These are phyloP conservation scores for Murraya paniculata DNA, from an alignment of 345 rosid genomes.

Conservation along the genomic window DNA sequence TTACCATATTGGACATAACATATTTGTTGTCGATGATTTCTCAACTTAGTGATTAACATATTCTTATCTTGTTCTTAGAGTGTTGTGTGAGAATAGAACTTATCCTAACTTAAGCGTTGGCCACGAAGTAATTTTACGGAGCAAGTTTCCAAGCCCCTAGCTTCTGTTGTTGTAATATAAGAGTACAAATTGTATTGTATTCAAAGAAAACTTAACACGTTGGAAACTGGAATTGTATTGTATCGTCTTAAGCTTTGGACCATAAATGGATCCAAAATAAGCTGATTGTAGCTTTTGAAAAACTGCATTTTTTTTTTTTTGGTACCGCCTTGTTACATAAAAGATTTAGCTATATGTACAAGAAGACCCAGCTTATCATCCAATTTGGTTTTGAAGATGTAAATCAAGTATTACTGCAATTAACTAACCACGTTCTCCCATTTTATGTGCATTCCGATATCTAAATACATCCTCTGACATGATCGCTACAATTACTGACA, in stretches of 20 bases:
- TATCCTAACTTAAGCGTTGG: too few relatives aligned
- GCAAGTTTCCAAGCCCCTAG: too few relatives aligned
- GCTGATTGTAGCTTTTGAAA: not conserved
- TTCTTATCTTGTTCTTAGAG: too few relatives aligned
- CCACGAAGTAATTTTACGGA: too few relatives aligned
- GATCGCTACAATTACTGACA: not conserved
- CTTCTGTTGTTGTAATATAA: too few relatives aligned
- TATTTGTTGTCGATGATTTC: rapidly evolving
- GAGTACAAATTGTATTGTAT: too few relatives aligned
- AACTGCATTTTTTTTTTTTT: not conserved
- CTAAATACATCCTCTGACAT: not conserved
- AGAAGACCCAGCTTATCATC: not conserved
- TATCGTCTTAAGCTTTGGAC: not conserved
- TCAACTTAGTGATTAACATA: too few relatives aligned
- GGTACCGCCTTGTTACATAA: not conserved
- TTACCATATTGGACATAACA: too few relatives aligned
- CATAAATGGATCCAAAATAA: not conserved
- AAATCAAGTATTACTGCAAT: not conserved
- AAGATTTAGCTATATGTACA: not conserved
- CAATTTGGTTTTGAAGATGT: not conserved
- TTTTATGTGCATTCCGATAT: not conserved
- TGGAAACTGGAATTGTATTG: not conserved
- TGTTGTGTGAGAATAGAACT: too few relatives aligned
- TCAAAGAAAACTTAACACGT: too few relatives aligned
- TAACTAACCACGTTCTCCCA: not conserved